A percentile compares a stretch with the other conserved stretches of the same genome.
phyloP scores from a whole-genome alignment of 2,329 filamentous ascomycete species.

The Diaporthe batatas region DNA sequence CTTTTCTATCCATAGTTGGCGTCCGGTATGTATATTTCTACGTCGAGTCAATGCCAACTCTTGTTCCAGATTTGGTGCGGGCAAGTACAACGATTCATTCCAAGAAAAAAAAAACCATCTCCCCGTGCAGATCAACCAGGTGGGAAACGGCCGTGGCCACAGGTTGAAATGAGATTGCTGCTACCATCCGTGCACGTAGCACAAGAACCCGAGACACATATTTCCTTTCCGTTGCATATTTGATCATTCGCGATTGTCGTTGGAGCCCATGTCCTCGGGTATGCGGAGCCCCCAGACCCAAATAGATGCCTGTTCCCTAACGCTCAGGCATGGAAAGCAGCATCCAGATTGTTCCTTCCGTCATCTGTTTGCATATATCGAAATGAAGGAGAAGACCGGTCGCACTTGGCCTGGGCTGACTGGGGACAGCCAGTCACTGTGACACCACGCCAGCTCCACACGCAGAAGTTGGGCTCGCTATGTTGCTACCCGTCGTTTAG shows the following conservation, averaged over 20 bases:
- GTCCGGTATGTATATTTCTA: background rate
- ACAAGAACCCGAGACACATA: constrained; percentile 4
- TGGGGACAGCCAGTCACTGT: background rate
- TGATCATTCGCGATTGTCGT: background rate
- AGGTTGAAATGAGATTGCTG: background rate
- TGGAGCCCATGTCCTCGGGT: background rate
- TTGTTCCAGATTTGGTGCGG: background rate
- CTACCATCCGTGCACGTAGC: constrained; percentile 3
- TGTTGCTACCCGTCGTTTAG: constrained; percentile 1
- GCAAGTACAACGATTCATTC: background rate
- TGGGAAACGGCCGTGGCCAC: background rate
- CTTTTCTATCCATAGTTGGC: background rate
- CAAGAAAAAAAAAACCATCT: background rate
- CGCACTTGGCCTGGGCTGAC: constrained; percentile 10
- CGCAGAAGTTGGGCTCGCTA: background rate
- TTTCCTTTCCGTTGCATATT: constrained; percentile 6
- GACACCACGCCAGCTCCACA: background rate
- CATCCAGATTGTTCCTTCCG: constrained; percentile 40
- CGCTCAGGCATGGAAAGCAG: constrained; percentile 43
- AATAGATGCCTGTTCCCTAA: background rate
- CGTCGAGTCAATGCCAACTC: constrained; percentile 4
- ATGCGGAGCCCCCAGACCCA: background rate
- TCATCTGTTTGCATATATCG: constrained; percentile 20
- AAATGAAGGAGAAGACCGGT: background rate
- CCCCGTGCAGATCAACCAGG: background rate